Conservation (phyloP, 805 yeast genomes). For the Komagataella phaffii region DNA sequence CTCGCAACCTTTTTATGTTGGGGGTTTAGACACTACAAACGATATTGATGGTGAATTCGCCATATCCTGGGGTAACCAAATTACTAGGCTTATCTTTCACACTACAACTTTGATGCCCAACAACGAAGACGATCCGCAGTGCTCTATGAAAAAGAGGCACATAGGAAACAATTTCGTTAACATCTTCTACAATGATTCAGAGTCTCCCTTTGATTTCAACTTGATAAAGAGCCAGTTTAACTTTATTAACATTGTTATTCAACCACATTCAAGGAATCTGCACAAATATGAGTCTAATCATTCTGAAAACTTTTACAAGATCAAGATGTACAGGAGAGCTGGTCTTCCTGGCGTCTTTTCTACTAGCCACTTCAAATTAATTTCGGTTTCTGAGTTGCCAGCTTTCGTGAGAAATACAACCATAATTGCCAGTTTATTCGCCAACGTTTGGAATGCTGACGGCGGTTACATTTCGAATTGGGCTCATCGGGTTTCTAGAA, state of each 20-base stretch:
- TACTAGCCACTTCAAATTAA: conserved; percentile 60
- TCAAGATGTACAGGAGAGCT: conserved; percentile 46
- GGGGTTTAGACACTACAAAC: conserved; percentile 64
- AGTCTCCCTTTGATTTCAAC: conserved; percentile 53
- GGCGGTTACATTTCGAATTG: conserved; percentile 49
- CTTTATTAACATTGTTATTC: conserved; percentile 65
- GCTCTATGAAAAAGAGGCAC: conserved; percentile 60
- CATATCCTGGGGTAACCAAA: conserved; percentile 57
- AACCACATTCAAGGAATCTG: conserved; percentile 25
- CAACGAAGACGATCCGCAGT: conserved; percentile 22
- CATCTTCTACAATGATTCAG: conserved; percentile 70
- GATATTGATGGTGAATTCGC: conserved; percentile 70
- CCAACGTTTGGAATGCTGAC: conserved; percentile 58
- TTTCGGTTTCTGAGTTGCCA: conserved; percentile 47
- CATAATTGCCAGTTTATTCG: conserved; percentile 54
- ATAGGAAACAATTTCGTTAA: conserved; percentile 80
- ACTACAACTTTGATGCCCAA: conserved; percentile 75
- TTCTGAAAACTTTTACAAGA: conserved; percentile 31
- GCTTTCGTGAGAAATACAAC: conserved; percentile 54
- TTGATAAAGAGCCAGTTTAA: conserved; percentile 68
- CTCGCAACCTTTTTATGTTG: conserved; percentile 44
- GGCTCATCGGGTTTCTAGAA: conserved; percentile 39
- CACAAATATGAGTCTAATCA: conserved; percentile 5
- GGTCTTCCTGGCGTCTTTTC: conserved; percentile 73
- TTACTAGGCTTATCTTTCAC: conserved; percentile 63